Evolutionary conservation across 2,329 filamentous ascomycete species (phyloP), one percentile per base, ranked within the genome.

Genomic region (Beauveria australis): DNA sequence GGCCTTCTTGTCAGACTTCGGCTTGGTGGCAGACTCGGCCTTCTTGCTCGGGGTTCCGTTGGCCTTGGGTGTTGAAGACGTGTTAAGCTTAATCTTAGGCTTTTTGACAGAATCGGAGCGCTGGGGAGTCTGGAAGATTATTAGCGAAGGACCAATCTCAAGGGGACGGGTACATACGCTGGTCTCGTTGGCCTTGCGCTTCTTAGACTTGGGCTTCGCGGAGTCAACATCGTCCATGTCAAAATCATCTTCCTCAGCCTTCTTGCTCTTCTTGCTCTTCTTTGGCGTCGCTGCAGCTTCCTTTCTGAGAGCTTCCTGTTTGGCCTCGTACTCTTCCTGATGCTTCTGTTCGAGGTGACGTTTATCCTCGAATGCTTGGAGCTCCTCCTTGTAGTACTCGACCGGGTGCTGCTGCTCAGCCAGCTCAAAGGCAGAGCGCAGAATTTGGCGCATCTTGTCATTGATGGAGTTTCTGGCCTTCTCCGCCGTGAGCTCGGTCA

Each of bases 101-200:
- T 88, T 88, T 78, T 88, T 88, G 37, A 81, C 82, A 12, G 84
- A 85, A 44, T 86, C 84, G 2, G 81, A 70, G 51, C 82, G 78
- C 69, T 83, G 79, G n/a, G 81, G 81, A 22, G 79, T 81, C 81
- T 85, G 64, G 26, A 5, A 49, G 4, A 6, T 8, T 4, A 12
- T 28, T 53, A 19, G 28, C 3, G n/a, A 2, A n/a, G 4, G 3
- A 41, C 43, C 12, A 62, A 69, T 61, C 69, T 47, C 46, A 28
- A 9, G 19, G 22, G 19, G 9, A 40, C 19, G 41, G 24, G 10
- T 16, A 64, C 72, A 71, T 65, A 78, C 76, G 62, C 75, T 88
- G 26, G 80, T 81, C n/a, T 85, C 85, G 16, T 85, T 89, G 66
- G 92, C 92, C 84, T 96, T 96, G 68, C 92, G 88, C 82, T 96